A percentile compares a stretch with the other conserved stretches of the same genome.
These are phyloP conservation scores for Chrysanthemum makinoi DNA, from an alignment of 129 eudicot genomes.

Conservation along the genomic window DNA sequence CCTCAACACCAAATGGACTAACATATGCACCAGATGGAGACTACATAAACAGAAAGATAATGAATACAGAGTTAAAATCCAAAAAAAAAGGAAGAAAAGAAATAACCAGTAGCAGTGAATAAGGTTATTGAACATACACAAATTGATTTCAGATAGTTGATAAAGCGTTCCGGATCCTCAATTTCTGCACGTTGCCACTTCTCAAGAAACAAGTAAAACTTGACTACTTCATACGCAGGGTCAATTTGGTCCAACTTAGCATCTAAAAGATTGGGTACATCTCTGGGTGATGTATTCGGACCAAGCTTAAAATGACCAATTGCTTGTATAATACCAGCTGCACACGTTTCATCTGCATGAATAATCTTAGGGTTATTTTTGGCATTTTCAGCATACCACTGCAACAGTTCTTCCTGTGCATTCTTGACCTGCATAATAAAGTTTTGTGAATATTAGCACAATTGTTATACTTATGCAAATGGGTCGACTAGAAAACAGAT, in stretches of 20 bases:
- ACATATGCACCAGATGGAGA: constrained; percentile 45
- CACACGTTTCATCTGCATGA: constrained; percentile 92
- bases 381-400: constrained; percentile 84
- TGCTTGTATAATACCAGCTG: constrained; percentile 91
- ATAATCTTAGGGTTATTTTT: constrained; percentile 75
- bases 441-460: background rate
- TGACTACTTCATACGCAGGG: constrained; percentile 78
- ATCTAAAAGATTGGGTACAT: constrained; percentile 46
- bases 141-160: constrained; percentile 52
- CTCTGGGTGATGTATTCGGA: constrained; percentile 71
- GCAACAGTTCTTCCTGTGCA: constrained; percentile 91
- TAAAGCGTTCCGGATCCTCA: constrained; percentile 54
- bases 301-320: constrained; percentile 88
- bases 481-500: constrained; percentile 1
- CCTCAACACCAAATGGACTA: constrained; percentile 66
- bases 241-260: constrained; percentile 51
- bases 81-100: background rate
- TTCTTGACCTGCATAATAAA: constrained; percentile 63
- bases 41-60: constrained; percentile 35
- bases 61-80: background rate
- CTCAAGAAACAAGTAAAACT: constrained; percentile 70
- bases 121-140: constrained; percentile 42
- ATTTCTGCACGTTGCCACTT: constrained; percentile 75
- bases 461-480: background rate
- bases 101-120: constrained; percentile 8